Base-by-base conservation (phyloP, 306 rosid species). In the Casuarina glauca region DNA sequence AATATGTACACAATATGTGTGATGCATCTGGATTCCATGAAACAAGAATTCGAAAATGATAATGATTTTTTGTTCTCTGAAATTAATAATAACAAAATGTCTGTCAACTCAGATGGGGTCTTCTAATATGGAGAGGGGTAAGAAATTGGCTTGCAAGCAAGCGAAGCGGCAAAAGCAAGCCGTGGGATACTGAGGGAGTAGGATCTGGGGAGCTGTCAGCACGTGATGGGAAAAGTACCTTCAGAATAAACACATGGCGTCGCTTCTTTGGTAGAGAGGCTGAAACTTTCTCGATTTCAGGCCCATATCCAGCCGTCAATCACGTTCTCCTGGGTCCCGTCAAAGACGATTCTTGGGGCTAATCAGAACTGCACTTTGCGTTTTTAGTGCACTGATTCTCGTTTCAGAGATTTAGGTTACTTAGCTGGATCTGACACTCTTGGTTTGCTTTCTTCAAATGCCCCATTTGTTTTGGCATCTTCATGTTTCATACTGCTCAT, bases 231-330 rank as follows among this genome's bases (percentile, higher is more conserved):
- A 9, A 63, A 63, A 15, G 71, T 5, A 20, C 19, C 42, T 51
- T 51, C n/a, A 51, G 55, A 48, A 51, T 17, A 51, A 51, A 51
- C 55, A 51, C n/a, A 51, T 4, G 19, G 15, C 6, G 2, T 9
- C 17, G 46, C n/a, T n/a, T 8, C 69, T 78, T 19, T 15, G 4
- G 45, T 77, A 61, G 69, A 61, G 69, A 54, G 77, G 74, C 45
- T 61, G 10, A 19, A 55, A 74, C 74, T 71, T 68, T 36, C 76
- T 64, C 54, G 73, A 76, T 70, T 76, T 20, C 20, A 75, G 90
- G 90, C 86, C 87, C 92, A 86, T 82, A 38, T 75, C 73, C n/a
- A 78, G 86, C 88, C 90, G 87, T 80, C 77, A 88, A 86, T 88
- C 84, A 84, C 90, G 90, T 80, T 88, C 54, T 20, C 39, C 45